Evolutionary conservation across 2,329 filamentous ascomycete species (phyloP), one percentile per base, ranked within the genome.

Genomic region (Fusarium tricinctum): DNA sequence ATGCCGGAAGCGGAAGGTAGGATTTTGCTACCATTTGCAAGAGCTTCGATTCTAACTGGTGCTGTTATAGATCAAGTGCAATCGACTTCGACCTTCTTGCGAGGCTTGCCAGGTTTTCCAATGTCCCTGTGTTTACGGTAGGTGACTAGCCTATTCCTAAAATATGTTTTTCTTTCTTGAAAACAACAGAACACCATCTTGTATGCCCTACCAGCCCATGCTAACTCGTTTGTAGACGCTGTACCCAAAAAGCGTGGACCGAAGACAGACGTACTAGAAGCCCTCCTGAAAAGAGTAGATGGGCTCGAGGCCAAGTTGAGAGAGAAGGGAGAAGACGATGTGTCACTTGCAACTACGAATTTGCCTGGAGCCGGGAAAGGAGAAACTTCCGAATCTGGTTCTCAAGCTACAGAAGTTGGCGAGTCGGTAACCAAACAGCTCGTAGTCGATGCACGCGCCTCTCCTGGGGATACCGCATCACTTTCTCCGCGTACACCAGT

Each of bases 91-190:
- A 47, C 93, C 93, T 35, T 91, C 92, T 45, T 97, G 93, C 75
- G 93, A 97, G 78, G 93, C 93, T 58, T 97, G 93, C 75, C 92
- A 93, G 78, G 91, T 96, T 58, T 97, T 97, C 74, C 92, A 95
- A 75, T 95, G 92, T 77, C 88, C 91, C 32, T 97, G 93, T 81
- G 86, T 97, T 62, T 97, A 97, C 79, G 93, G 93, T 97, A 84
- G 33, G 51, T 38, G 3, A 38, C 17, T n/a, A 19, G 7, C 19
- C 17, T 10, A 38, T 38, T n/a, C n/a, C 17, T n/a, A 13, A 30
- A 30, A n/a, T 9, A 50, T 50, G 23, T 17, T 38, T n/a, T 38
- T 38, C 6, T 17, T 7, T 23, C 23, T 13, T 14, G 30, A 33
- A 15, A 7, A 14, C 30, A 13, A 13, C 26, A 32, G 30, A 32